Conservation (phyloP, 306 rosid species). For the Fragaria ananassa region DNA sequence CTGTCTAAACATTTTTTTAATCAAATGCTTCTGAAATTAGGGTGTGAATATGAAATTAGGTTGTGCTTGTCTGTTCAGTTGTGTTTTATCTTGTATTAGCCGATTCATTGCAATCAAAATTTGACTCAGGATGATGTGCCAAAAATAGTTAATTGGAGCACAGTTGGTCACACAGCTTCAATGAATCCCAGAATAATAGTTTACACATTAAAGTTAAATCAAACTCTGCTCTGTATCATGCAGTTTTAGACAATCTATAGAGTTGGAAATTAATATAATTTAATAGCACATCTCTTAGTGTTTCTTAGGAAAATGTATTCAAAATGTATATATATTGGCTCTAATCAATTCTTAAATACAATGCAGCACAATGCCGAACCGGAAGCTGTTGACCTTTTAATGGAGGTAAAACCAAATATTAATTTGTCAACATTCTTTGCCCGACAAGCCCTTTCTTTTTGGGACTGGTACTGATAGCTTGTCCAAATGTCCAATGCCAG, state of each 20-base stretch:
- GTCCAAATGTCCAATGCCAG: slow-evolving; percentile 27
- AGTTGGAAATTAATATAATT: neutral
- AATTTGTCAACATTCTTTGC: slow-evolving; percentile 1
- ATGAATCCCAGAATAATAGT: neutral
- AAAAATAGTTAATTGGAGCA: neutral
- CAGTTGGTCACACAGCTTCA: neutral
- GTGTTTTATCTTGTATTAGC: neutral
- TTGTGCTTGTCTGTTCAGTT: neutral
- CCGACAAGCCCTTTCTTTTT: neutral
- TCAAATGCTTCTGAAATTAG: neutral
- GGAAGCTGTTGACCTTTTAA: slow-evolving; percentile 95
- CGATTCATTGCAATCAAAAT: neutral
- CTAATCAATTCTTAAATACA: slow-evolving; percentile 30
- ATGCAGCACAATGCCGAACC: slow-evolving; percentile 98
- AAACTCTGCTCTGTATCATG: neutral
- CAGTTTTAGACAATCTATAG: neutral
- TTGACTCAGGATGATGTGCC: neutral
- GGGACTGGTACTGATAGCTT: neutral
- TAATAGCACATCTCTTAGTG: neutral
- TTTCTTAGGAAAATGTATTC: neutral
- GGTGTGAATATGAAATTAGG: neutral
- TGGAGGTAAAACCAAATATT: slow-evolving; percentile 65
- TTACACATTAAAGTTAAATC: neutral
- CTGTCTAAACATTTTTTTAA: neutral
- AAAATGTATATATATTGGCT: slow-evolving; percentile 4